Percentiles rank a stretch among this genome's conserved stretches.
Conservation (phyloP, 768 basidiomycete genomes). For the Pholiota microspora region DNA sequence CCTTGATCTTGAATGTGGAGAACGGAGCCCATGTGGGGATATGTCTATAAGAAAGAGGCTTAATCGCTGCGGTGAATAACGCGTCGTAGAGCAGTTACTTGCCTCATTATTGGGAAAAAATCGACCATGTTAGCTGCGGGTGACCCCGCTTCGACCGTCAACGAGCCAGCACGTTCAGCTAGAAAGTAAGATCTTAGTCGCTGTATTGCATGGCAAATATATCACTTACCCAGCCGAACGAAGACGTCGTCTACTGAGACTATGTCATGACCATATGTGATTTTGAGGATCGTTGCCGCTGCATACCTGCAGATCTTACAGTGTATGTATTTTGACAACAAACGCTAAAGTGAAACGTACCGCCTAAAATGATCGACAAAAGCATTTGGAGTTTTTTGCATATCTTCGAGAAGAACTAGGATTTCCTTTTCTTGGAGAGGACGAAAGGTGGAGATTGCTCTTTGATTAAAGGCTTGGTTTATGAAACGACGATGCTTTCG, state of each 20-base stretch:
- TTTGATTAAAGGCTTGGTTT: slow-evolving; percentile 46
- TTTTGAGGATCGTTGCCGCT: slow-evolving; percentile 45
- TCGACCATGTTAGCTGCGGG: slow-evolving; percentile 48
- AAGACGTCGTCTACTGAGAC: slow-evolving; percentile 42
- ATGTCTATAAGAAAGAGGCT: slow-evolving; percentile 28
- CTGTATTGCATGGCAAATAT: too few species aligned
- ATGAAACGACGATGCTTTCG: slow-evolving; percentile 52
- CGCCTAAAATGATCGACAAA: slow-evolving; percentile 44
- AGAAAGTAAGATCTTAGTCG: slow-evolving; percentile 6
- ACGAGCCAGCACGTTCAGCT: slow-evolving; percentile 45
- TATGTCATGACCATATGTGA: slow-evolving; percentile 47
- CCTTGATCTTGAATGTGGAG: slow-evolving; percentile 43
- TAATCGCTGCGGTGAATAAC: neutral
- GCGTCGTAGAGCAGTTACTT: slow-evolving; percentile 1
- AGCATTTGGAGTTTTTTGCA: slow-evolving; percentile 35
- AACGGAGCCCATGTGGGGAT: slow-evolving; percentile 52
- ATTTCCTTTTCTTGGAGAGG: slow-evolving; percentile 43
- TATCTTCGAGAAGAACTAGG: slow-evolving; percentile 36
- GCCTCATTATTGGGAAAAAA: slow-evolving; percentile 47
- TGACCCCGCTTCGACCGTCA: slow-evolving; percentile 44
- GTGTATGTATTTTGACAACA: neutral
- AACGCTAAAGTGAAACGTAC: slow-evolving; percentile 18
- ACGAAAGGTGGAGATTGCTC: slow-evolving; percentile 34
- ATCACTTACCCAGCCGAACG: slow-evolving; percentile 37
- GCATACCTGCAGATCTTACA: slow-evolving; percentile 32